Percentiles rank a stretch among this genome's conserved stretches.
Evolutionary conservation across 768 basidiomycete genomes (phyloP).

Genomic region (Leccinum broughii): DNA sequence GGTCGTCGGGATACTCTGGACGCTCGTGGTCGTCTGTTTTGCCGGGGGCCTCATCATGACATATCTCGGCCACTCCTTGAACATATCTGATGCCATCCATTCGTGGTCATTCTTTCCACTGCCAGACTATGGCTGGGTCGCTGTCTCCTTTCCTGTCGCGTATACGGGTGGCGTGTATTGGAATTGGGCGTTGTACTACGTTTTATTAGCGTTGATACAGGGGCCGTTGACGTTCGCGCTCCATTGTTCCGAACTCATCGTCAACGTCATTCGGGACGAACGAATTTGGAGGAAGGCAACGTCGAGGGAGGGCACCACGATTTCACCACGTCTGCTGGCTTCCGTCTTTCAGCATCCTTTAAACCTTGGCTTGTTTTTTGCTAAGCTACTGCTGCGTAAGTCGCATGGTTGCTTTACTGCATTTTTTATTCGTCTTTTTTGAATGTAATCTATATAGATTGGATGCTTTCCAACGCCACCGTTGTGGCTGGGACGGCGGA

Average conservation of each 20-base stretch:
- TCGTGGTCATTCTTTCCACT: constrained; percentile 32
- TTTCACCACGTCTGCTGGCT: constrained; percentile 24
- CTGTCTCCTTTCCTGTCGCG: constrained; percentile 19
- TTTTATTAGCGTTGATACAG: constrained; percentile 28
- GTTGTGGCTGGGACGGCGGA: constrained; percentile 17
- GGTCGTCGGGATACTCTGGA: too few relatives aligned
- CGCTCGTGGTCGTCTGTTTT: too few relatives aligned
- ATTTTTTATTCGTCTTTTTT: neutral
- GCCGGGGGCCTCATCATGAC: constrained; percentile 13
- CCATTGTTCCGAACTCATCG: constrained; percentile 31
- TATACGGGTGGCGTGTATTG: constrained; percentile 18
- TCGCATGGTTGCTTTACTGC: neutral
- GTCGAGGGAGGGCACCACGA: constrained; percentile 10
- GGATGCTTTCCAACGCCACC: constrained; percentile 35
- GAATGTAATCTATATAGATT: constrained; percentile 18
- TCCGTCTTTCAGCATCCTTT: constrained; percentile 20
- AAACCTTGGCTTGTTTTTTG: constrained; percentile 16
- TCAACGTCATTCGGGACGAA: constrained; percentile 34
- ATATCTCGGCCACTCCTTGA: constrained; percentile 4
- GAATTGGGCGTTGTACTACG: constrained; percentile 28
- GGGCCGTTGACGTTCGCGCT: constrained; percentile 30
- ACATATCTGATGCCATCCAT: neutral
- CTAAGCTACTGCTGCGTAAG: constrained; percentile 31
- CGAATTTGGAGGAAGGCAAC: constrained; percentile 28
- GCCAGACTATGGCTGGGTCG: too few relatives aligned